These are phyloP conservation scores for Cercospora nicotianae DNA, from an alignment of 2,329 filamentous ascomycete genomes.

Conservation along the genomic window DNA sequence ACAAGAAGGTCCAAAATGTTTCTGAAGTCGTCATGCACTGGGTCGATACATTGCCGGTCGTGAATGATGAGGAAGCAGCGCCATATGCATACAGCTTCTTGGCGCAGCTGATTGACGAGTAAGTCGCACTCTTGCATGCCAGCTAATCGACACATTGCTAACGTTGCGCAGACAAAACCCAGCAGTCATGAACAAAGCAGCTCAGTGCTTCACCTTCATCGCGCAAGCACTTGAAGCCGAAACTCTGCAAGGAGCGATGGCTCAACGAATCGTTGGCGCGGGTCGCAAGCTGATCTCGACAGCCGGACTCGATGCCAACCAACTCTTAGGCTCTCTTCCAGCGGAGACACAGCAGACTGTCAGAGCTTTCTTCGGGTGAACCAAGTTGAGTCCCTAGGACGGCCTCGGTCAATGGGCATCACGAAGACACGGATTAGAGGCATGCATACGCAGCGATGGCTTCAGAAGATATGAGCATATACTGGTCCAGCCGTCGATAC, in stretches of 20 bases:
- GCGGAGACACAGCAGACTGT: constrained; percentile 73
- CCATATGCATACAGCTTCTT: constrained; percentile 94
- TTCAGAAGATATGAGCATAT: neutral
- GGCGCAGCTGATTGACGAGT: constrained; percentile 90
- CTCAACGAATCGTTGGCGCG: constrained; percentile 70
- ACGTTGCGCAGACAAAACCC: constrained; percentile 72
- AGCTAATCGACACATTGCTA: constrained; percentile 8
- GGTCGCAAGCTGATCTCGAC: constrained; percentile 75
- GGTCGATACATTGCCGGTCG: constrained; percentile 86
- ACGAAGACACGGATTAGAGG: neutral
- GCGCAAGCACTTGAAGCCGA: constrained; percentile 88
- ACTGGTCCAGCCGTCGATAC: neutral
- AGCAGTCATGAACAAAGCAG: constrained; percentile 72
- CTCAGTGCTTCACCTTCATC: constrained; percentile 80
- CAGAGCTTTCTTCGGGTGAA: constrained; percentile 40
- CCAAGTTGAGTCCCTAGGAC: neutral
- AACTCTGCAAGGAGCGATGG: constrained; percentile 81
- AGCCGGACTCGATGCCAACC: constrained; percentile 72
- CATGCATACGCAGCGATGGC: neutral
- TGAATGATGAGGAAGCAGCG: constrained; percentile 94
- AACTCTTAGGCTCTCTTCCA: constrained; percentile 71
- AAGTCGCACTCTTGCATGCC: constrained; percentile 49
- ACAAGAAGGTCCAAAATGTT: constrained; percentile 70
- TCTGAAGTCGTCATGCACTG: constrained; percentile 79
- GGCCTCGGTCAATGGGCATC: neutral